Base-by-base conservation (phyloP, 2,329 filamentous ascomycete genomes). In the Bipolaris sorokiniana region DNA sequence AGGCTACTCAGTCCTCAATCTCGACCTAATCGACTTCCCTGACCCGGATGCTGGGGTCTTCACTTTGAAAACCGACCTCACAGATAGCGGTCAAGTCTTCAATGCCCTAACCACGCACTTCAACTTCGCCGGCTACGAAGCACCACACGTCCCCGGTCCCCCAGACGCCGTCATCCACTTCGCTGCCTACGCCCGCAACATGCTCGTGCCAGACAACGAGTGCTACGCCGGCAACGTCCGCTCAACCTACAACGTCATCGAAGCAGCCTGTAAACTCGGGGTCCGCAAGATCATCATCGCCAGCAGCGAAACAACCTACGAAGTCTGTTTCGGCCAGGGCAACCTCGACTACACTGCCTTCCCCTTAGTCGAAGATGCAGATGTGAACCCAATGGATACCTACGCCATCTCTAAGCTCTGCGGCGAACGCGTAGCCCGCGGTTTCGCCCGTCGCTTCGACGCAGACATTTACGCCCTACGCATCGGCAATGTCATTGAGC, bases 121-220 rank as follows among this genome's bases (percentile, higher is more conserved):
- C 74, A 76, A 81, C 65, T 81, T 85, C 63, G 69, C 69, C 11
- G 81, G 80, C 49, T 83, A 82, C 64, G 79, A 79, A 26, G 76
- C 78, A n/a, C 72, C 77, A 48, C 55, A 76, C 42, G 72, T 76
- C 3, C 80, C 78, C 16, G 68, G 72, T 0, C 77, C 78, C 0
- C 85, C 86, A 0, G 85, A 88, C 65, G 86, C 83, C 0, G 83
- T 89, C 49, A 85, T 88, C 48, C 86, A 89, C 69, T 84, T 88
- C 49, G 84, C 81, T 13, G 85, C 84, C 0, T 84, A 69, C 45
- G 82, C 86, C 0, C 79, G 85, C 23, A 85, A 86, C 64, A 82
- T 88, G 80, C 78, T 88, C 2, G 84, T 86, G 0, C 84, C 85
- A 0, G 86, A 88, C 66, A 84, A 83, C 49, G 83, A 86, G 66